These are phyloP conservation scores for Orychophragmus violaceus DNA, from an alignment of 345 rosid species.

Conservation along the genomic window DNA sequence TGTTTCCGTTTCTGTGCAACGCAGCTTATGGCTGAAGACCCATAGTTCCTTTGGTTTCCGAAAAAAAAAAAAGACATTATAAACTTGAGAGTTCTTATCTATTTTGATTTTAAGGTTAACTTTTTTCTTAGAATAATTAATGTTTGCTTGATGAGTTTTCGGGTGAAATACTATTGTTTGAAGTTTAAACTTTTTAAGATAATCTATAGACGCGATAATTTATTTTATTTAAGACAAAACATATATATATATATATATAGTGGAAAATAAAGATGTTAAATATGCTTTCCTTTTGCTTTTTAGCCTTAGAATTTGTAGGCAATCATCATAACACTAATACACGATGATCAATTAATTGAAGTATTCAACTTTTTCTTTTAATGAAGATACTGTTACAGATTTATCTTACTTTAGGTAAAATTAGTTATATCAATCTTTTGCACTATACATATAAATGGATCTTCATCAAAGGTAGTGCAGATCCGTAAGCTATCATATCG, in stretches of 20 bases:
- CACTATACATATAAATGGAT: constrained; percentile 22
- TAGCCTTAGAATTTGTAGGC: constrained; percentile 9
- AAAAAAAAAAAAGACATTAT: too few relatives aligned
- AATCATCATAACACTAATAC: constrained; percentile 19
- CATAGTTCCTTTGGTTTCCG: too few relatives aligned
- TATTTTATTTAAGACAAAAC: constrained; percentile 1
- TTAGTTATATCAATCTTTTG: constrained; percentile 23
- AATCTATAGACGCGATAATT: background rate
- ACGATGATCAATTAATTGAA: background rate
- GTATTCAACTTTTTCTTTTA: too few relatives aligned
- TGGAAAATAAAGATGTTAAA: background rate
- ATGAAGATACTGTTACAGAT: constrained; percentile 9
- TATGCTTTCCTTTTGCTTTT: constrained; percentile 17
- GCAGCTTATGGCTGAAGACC: too few relatives aligned
- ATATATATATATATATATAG: background rate
- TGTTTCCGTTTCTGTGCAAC: too few relatives aligned
- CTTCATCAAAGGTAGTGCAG: constrained; percentile 35
- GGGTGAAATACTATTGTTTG: background rate
- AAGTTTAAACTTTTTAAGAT: constrained; percentile 1
- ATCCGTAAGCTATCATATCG: constrained; percentile 26
- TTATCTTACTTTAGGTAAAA: constrained; percentile 21
- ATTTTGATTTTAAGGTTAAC: background rate
- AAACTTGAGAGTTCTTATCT: background rate
- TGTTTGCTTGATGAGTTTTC: background rate
- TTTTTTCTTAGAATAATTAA: background rate